phyloP scores from a whole-genome alignment of 2,329 filamentous ascomycete genomes.

The Tolypocladium album region DNA sequence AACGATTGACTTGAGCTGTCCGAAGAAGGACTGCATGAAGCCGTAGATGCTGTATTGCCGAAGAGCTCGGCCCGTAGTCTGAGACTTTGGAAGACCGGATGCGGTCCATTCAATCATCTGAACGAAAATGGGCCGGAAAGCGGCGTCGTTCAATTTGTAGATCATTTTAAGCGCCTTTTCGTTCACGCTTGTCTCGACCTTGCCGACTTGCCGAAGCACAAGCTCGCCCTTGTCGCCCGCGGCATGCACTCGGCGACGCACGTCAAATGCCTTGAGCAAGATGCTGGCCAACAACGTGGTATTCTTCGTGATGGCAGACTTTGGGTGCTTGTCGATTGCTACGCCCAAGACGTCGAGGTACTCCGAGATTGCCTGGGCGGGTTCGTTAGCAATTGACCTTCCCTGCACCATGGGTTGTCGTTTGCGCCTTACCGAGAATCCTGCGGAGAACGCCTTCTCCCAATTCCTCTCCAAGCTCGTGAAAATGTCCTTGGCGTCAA shows the following conservation, averaged over 20 bases:
- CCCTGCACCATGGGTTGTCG: background rate
- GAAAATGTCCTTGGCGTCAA: constrained; percentile 70
- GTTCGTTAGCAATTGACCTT: constrained; percentile 16
- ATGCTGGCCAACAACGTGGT: constrained; percentile 57
- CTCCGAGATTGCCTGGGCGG: constrained; percentile 50
- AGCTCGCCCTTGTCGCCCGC: constrained; percentile 35
- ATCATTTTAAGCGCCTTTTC: constrained; percentile 77
- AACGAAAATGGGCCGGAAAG: constrained; percentile 85
- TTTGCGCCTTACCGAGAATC: constrained; percentile 45
- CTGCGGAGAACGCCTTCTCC: constrained; percentile 48
- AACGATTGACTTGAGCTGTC: constrained; percentile 82
- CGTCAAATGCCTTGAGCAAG: constrained; percentile 49
- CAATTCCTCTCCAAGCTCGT: constrained; percentile 64
- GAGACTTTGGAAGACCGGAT: constrained; percentile 48
- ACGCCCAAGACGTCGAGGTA: constrained; percentile 58
- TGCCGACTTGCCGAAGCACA: constrained; percentile 35
- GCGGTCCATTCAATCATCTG: constrained; percentile 75
- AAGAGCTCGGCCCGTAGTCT: constrained; percentile 43
- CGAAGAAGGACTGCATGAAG: constrained; percentile 72
- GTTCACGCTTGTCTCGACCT: constrained; percentile 56
- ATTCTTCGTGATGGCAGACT: constrained; percentile 69
- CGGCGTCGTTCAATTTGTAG: constrained; percentile 89
- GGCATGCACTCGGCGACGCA: constrained; percentile 46
- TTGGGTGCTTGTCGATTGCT: constrained; percentile 67
- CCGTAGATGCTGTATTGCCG: constrained; percentile 70